Evolutionary conservation across 2,329 filamentous ascomycete genomes (phyloP), one percentile per base, ranked within the genome.

Genomic region (Pseudonectria foliicola): DNA sequence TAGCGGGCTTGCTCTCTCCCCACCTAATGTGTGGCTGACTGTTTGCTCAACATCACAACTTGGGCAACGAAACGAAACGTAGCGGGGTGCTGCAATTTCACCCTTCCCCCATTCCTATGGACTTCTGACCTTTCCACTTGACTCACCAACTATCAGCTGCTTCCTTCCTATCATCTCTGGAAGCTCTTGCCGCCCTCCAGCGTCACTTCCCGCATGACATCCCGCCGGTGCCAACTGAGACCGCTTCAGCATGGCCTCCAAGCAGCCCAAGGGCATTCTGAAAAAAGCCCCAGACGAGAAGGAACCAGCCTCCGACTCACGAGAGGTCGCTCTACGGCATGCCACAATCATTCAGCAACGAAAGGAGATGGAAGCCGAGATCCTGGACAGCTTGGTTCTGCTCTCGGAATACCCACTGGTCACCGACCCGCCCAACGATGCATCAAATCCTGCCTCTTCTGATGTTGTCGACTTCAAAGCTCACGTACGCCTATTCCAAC

Each of bases 311-410:
- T 39, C 43, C 18, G 65, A 66, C 51, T 70, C 65, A 37, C 68
- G 66, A 39, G 73, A 81, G 39, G 73, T 86, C 37, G 90, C 88
- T 32, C 64, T 92, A 39, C 77, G 87, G 52, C 88, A 95, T 66
- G 90, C 90, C 27, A 74, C 74, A 47, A 76, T 86, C 35, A 79
- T 95, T 33, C 84, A 95, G 60, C 73, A 85, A 48, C 85, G 84
- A 53, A 93, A 90, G 59, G 77, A 84, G 31, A 71, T 85, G 45
- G 82, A 95, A 62, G 65, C 75, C 26, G 64, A 79, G 43, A 90
- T 95, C 45, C 70, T 89, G 37, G 71, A 80, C 45, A 71, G 73
- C 50, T 77, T 90, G 42, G 73, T 94, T 49, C 66, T 74, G 11
- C 79, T 95, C 4, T 77, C 85, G 44, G 80, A 73, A 33, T 68